Evolutionary conservation across 192 early-diverging fungal genomes (phyloP).

Genomic region (Dissophora ornata): DNA sequence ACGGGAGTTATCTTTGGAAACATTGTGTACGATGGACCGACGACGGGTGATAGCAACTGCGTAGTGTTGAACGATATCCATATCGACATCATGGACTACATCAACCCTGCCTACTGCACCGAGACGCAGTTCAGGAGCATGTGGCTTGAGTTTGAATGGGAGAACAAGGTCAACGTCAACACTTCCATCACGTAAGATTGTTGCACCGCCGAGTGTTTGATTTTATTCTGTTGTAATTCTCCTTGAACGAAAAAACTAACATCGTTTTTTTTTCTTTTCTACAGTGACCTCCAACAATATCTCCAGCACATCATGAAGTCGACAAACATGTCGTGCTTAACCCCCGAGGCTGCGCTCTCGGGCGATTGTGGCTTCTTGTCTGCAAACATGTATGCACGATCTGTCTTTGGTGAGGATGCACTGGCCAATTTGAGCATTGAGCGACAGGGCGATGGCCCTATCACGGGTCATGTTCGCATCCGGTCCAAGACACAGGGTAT

Average conservation of each 20-base stretch:
- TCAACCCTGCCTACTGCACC: constrained; percentile 90
- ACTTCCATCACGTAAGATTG: constrained; percentile 88
- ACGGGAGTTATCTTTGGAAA: constrained; percentile 98
- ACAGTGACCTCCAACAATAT: constrained; percentile 86
- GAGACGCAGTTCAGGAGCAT: constrained; percentile 96
- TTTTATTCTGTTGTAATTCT: not conserved
- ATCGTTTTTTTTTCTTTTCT: not conserved
- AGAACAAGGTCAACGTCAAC: constrained; percentile 99
- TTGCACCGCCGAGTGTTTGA: not conserved
- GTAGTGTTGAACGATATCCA: constrained; percentile 98
- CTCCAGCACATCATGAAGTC: constrained; percentile 93
- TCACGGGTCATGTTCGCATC: constrained; percentile 97
- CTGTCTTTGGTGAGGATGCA: constrained; percentile 98
- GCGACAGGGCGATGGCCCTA: constrained; percentile 74
- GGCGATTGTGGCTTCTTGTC: constrained; percentile 98
- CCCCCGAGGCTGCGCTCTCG: constrained; percentile 88
- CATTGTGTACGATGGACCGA: constrained; percentile 98
- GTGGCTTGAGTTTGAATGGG: constrained; percentile 99
- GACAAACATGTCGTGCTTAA: constrained; percentile 99
- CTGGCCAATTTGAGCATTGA: constrained; percentile 98
- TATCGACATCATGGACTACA: constrained; percentile 99
- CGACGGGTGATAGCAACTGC: constrained; percentile 88
- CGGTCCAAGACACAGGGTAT: constrained; percentile 99
- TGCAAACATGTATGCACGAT: constrained; percentile 96
- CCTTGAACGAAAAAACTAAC: not conserved